These are phyloP conservation scores for Spatholobus suberectus DNA, from an alignment of 306 rosid species.

Conservation along the genomic window DNA sequence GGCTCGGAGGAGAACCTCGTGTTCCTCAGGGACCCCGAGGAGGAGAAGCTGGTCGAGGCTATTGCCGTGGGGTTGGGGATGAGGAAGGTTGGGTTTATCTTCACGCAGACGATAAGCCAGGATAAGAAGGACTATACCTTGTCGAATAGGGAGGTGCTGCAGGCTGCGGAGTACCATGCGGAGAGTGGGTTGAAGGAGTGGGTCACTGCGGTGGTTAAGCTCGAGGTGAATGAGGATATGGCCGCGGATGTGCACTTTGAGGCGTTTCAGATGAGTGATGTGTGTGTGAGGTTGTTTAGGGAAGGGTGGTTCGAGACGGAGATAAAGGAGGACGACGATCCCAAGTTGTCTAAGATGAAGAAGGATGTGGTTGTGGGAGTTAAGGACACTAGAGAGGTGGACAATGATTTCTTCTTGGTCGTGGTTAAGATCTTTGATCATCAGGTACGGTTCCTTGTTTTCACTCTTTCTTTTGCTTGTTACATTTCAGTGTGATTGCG, in stretches of 20 bases:
- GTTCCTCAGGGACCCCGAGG: conserved; percentile 71
- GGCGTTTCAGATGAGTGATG: conserved; percentile 98
- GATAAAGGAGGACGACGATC: conserved; percentile 74
- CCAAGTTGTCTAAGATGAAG: conserved; percentile 86
- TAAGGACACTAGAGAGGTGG: conserved; percentile 86
- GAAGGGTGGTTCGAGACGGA: conserved; percentile 87
- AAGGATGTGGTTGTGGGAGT: conserved; percentile 96
- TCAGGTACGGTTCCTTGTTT: conserved; percentile 62
- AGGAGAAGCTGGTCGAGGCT: conserved; percentile 86
- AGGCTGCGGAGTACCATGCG: conserved; percentile 89
- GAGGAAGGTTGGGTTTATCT: conserved; percentile 86
- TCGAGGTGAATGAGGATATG: conserved; percentile 88
- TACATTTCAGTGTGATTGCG: background rate
- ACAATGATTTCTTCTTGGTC: conserved; percentile 96
- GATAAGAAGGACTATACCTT: conserved; percentile 86
- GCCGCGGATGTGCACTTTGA: conserved; percentile 93
- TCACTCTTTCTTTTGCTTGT: background rate
- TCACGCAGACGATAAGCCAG: conserved; percentile 89
- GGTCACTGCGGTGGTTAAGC: conserved; percentile 92
- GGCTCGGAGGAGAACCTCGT: conserved; percentile 73
- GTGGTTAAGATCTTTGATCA: conserved; percentile 89
- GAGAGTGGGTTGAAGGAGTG: conserved; percentile 95
- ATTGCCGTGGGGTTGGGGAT: conserved; percentile 86
- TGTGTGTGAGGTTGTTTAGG: conserved; percentile 76
- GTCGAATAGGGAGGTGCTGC: conserved; percentile 84